A percentile compares a stretch with the other conserved stretches of the same genome.
These are phyloP conservation scores for Sonneratia caseolaris DNA, from an alignment of 345 rosid genomes.

Conservation along the genomic window DNA sequence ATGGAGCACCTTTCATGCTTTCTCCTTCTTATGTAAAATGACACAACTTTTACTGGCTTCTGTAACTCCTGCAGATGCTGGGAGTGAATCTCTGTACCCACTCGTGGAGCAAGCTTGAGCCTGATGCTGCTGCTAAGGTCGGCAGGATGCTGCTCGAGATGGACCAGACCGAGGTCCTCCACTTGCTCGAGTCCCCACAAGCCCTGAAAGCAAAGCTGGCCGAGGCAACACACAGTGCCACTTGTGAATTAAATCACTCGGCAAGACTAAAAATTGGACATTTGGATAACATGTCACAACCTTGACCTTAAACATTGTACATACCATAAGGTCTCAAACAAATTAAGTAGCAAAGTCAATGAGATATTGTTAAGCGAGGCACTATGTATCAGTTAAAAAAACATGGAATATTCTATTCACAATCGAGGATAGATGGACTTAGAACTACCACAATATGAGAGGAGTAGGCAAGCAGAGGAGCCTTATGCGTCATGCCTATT, in stretches of 20 bases:
- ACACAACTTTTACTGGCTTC: background rate
- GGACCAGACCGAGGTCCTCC: conserved; percentile 93
- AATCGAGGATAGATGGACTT: background rate
- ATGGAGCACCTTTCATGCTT: background rate
- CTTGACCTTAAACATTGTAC: too few relatives aligned
- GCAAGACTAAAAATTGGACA: too few relatives aligned
- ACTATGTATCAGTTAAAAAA: too few relatives aligned
- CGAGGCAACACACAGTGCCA: conserved; percentile 46
- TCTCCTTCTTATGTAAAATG: background rate
- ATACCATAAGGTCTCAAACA: too few relatives aligned
- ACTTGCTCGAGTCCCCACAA: conserved; percentile 88
- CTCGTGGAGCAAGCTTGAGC: conserved; percentile 81
- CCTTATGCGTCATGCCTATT: conserved; percentile 1
- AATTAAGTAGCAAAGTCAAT: too few relatives aligned
- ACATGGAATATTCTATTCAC: background rate
- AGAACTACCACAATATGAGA: background rate
- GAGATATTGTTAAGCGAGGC: too few relatives aligned
- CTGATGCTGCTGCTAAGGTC: conserved; percentile 83
- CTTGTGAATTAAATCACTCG: too few relatives aligned
- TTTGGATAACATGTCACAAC: too few relatives aligned
- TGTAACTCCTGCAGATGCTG: conserved; percentile 46
- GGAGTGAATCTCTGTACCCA: conserved; percentile 95
- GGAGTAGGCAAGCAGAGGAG: background rate
- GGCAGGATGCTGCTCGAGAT: conserved; percentile 95
- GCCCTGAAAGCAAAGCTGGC: conserved; percentile 81